A percentile compares a stretch with the other conserved stretches of the same genome.
Conservation (phyloP, 495 filamentous ascomycete species). For the Evernia prunastri region DNA sequence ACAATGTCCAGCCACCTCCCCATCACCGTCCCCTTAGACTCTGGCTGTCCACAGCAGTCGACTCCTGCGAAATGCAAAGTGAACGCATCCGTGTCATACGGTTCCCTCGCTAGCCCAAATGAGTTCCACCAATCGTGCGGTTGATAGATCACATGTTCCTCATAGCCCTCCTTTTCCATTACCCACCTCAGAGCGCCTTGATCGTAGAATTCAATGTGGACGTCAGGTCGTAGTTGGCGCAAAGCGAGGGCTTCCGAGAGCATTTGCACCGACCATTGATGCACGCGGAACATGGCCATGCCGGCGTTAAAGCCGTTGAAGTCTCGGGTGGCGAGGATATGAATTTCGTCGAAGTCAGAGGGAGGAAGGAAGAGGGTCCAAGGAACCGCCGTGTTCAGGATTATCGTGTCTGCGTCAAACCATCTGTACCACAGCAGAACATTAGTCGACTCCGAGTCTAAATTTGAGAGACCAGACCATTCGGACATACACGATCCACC, state of each 20-base stretch:
- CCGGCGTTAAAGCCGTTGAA: constrained; percentile 34
- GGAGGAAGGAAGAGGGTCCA: constrained; percentile 43
- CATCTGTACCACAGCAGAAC: constrained; percentile 30
- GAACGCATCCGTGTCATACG: background rate
- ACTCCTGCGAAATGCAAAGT: background rate
- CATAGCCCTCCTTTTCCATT: constrained; percentile 31
- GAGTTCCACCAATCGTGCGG: constrained; percentile 41
- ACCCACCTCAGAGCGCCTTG: constrained; percentile 33
- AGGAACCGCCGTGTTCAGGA: constrained; percentile 40
- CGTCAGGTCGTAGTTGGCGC: constrained; percentile 29
- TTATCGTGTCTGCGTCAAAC: constrained; percentile 39
- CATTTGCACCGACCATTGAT: constrained; percentile 37
- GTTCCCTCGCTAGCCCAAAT: background rate
- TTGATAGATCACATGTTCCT: constrained; percentile 30
- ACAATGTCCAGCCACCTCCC: constrained; percentile 16
- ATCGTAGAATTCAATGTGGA: constrained; percentile 32
- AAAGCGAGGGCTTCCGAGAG: constrained; percentile 34
- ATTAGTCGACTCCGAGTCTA: background rate
- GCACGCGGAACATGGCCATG: constrained; percentile 35
- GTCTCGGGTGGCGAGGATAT: constrained; percentile 37
- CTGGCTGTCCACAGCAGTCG: background rate
- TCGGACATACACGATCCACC: constrained; percentile 41
- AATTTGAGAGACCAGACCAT: background rate
- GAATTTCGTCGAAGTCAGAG: constrained; percentile 33
- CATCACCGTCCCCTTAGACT: background rate